Base-by-base conservation (phyloP, 495 filamentous ascomycete species). In the Penicillium roqueforti region DNA sequence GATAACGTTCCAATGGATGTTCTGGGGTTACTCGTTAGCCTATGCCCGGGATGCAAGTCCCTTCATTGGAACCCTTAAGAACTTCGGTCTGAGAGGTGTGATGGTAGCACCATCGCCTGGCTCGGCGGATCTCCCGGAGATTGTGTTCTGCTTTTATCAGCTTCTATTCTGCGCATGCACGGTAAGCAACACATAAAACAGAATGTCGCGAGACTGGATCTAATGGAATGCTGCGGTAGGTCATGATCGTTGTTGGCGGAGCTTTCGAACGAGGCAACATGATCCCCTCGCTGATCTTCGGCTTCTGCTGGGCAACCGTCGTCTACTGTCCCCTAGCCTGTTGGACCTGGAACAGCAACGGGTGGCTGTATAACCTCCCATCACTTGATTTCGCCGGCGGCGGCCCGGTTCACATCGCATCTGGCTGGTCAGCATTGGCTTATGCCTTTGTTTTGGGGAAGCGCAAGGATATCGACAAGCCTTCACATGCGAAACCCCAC, bases 261-360 rank as follows among this genome's bases (percentile, higher is more conserved):
- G 70, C 77, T 16, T 80, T 82, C 47, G 80, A 83, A 57, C 67
- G 79, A 59, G 80, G 80, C 10, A 74, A 76, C 22, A 80, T 83
- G 59, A 36, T 82, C 3, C 79, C 80, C 1, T 78, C 78, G 3
- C 60, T 83, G 34, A 65, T 83, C 22, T 84, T 83, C 57, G 71
- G 71, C 55, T 83, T 84, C 66, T 70, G 66, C 53, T 83, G 81
- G 81, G 76, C 80, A 4, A 83, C 81, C 9, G 70, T 83, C 45
- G 79, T 83, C 37, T 83, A 84, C 63, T 80, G 77, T 55, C 80
- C 79, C 1, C 68, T 83, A 42, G 81, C 80, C 6, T 78, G 77
- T 58, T 83, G 81, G 81, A 82, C 81, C 1, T 84, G 81, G 81
- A 82, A 82, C 61, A 58, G 68, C 31, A 75, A 76, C 20, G 81